Evolutionary conservation across 1,284 basidiomycete species (phyloP).

Genomic region (Boletus hoseneyae): DNA sequence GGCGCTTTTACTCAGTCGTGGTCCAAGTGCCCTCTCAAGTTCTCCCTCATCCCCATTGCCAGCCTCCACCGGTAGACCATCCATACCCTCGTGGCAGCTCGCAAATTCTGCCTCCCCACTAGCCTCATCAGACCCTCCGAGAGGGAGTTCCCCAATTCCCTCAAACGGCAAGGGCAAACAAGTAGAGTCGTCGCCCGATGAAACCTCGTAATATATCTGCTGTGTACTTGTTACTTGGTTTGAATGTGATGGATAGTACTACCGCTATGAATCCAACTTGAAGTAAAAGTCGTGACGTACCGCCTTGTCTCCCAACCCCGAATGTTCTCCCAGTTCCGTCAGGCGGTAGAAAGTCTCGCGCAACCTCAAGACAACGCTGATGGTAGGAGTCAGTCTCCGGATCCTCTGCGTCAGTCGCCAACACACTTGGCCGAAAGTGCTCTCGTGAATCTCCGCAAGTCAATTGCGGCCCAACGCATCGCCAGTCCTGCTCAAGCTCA

Average conservation of each 20-base stretch:
- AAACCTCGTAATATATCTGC: slow-evolving; percentile 15
- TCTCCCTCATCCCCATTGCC: slow-evolving; percentile 50
- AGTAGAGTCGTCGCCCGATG: slow-evolving; percentile 28
- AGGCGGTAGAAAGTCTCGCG: slow-evolving; percentile 56
- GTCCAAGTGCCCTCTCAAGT: slow-evolving; percentile 37
- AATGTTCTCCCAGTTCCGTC: slow-evolving; percentile 68
- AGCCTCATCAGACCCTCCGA: slow-evolving; percentile 23
- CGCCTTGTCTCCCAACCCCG: background rate
- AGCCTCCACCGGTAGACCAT: slow-evolving; percentile 51
- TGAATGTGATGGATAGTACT: background rate
- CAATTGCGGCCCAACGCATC: slow-evolving; percentile 51
- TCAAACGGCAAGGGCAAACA: slow-evolving; percentile 47
- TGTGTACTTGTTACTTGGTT: slow-evolving; percentile 7
- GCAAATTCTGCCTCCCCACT: slow-evolving; percentile 32
- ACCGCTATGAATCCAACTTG: background rate
- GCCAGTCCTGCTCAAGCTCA: slow-evolving; percentile 33
- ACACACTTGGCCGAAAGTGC: slow-evolving; percentile 59
- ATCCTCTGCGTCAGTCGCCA: slow-evolving; percentile 36
- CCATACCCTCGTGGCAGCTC: slow-evolving; percentile 89
- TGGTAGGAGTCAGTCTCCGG: slow-evolving; percentile 35
- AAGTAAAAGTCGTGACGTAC: background rate
- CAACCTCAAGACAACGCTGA: slow-evolving; percentile 36
- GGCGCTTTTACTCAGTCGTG: slow-evolving; percentile 79
- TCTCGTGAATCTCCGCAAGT: slow-evolving; percentile 57
- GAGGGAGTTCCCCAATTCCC: slow-evolving; percentile 12